Conservation (phyloP, 2,329 filamentous ascomycete species). For the Drechslera avenae region DNA sequence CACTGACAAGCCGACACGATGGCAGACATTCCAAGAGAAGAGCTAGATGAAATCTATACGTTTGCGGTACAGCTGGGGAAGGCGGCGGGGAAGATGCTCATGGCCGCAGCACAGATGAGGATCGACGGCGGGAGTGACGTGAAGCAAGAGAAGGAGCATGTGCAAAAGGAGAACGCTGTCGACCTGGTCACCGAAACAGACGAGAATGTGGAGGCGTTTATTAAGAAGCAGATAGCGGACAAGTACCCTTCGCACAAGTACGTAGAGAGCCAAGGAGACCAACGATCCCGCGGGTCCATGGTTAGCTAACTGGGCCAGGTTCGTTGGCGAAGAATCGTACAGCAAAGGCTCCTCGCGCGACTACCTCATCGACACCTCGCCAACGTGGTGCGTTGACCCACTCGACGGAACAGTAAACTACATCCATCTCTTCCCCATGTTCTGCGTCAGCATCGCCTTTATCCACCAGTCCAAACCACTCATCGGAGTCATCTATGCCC, state of each 20-base stretch:
- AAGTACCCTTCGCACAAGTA: constrained; percentile 71
- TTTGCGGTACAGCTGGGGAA: constrained; percentile 75
- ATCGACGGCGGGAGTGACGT: constrained; percentile 49
- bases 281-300: too few relatives aligned
- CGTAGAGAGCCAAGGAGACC: background rate
- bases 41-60: constrained; percentile 68
- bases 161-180: constrained; percentile 75
- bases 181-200: constrained; percentile 80
- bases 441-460: constrained; percentile 78
- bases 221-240: constrained; percentile 62
- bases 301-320: constrained; percentile 53
- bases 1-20: constrained; percentile 19
- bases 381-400: constrained; percentile 79
- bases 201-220: constrained; percentile 74
- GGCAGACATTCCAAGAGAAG: constrained; percentile 41
- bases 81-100: constrained; percentile 70
- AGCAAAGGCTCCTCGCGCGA: constrained; percentile 69
- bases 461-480: constrained; percentile 63
- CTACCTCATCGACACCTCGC: constrained; percentile 67
- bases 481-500: constrained; percentile 74
- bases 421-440: constrained; percentile 80
- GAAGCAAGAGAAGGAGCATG: constrained; percentile 47
- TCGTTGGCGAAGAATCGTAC: constrained; percentile 79
- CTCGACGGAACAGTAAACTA: constrained; percentile 83
- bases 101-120: constrained; percentile 65